Base-by-base conservation (phyloP, 176 grass and related monocot species). In the Triticum monococcum region DNA sequence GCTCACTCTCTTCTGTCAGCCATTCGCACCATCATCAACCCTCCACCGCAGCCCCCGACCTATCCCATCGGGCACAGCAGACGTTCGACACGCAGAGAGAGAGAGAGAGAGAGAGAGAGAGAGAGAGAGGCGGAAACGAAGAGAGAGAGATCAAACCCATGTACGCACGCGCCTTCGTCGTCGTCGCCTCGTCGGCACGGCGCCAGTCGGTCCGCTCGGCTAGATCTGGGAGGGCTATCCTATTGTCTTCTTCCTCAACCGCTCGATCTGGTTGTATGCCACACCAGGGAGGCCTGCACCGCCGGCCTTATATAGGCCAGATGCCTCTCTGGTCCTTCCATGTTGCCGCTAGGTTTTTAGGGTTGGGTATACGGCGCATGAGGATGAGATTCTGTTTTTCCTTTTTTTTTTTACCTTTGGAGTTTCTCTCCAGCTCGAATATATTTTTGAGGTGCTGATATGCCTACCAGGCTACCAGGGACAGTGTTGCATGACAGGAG, bases 1-100 rank as follows among this genome's bases (percentile, higher is more conserved):
- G 92, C 92, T 91, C 92, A 91, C 92, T 91, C 83, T 89, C 86
- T 89, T 94, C 89, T 91, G 92, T 94, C 92, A 94, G 86, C 92
- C 83, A 30, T 46, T 60, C 7, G 10, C 78, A 57, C 56, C 66
- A 69, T 67, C 61, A 70, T 86, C 35, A 12, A 76, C 20, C 56
- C 17, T 18, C 25, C 80, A 22, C 68, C 74, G 13, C 10, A 52
- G 61, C 61, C 48, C 48, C 61, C 59, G 57, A 50, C 66, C 65
- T 22, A 72, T 67, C 80, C 56, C 75, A 57, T 79, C 89, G 2
- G 45, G 26, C 9, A n/a, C 33, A 26, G 46, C 35, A 68, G 56
- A 64, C 41, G 32, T 56, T 75, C 16, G 68, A 84, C 89, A 80
- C 75, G 85, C 16, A 4, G 75, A 66, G 62, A 12, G 40, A 72